These are phyloP conservation scores for Coprinopsis sp. DNA, from an alignment of 768 basidiomycete genomes.

Conservation along the genomic window DNA sequence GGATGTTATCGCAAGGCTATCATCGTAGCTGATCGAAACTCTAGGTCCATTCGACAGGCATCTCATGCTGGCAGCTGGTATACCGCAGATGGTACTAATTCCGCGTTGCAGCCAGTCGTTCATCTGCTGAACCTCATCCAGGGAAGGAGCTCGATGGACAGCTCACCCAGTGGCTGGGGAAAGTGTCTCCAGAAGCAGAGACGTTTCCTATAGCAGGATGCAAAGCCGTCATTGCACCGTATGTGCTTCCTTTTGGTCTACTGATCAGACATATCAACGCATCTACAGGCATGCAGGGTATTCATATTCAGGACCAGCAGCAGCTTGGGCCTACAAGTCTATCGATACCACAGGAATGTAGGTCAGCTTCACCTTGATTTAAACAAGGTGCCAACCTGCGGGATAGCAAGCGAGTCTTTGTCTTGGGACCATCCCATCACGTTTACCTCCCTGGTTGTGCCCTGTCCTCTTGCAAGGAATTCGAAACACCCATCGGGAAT, in stretches of 20 bases:
- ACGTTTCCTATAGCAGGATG: conserved; percentile 60
- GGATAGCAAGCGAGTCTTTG: conserved; percentile 81
- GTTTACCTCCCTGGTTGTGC: conserved; percentile 85
- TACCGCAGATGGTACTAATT: conserved; percentile 51
- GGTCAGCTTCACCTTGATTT: conserved; percentile 22
- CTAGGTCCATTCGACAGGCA: conserved; percentile 39
- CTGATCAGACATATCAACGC: too few relatives aligned
- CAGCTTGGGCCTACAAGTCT: conserved; percentile 94
- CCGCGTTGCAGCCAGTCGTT: background rate
- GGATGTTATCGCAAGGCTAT: background rate
- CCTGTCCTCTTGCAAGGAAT: conserved; percentile 69
- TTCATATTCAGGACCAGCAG: conserved; percentile 87
- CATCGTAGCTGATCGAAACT: background rate
- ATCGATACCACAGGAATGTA: conserved; percentile 82
- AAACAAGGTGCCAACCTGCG: conserved; percentile 4
- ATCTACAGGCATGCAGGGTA: conserved; percentile 86
- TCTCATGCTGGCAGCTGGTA: conserved; percentile 95
- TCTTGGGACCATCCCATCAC: conserved; percentile 95
- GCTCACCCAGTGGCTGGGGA: conserved; percentile 58
- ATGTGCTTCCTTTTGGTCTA: conserved; percentile 7
- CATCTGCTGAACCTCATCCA: conserved; percentile 25
- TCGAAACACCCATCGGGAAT: conserved; percentile 82
- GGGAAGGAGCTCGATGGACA: conserved; percentile 55
- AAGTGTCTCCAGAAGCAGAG: conserved; percentile 40
- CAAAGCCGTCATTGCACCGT: conserved; percentile 96